Evolutionary conservation across 495 filamentous ascomycete species (phyloP), one percentile per base, ranked within the genome.

Genomic region (Neurospora terricola): DNA sequence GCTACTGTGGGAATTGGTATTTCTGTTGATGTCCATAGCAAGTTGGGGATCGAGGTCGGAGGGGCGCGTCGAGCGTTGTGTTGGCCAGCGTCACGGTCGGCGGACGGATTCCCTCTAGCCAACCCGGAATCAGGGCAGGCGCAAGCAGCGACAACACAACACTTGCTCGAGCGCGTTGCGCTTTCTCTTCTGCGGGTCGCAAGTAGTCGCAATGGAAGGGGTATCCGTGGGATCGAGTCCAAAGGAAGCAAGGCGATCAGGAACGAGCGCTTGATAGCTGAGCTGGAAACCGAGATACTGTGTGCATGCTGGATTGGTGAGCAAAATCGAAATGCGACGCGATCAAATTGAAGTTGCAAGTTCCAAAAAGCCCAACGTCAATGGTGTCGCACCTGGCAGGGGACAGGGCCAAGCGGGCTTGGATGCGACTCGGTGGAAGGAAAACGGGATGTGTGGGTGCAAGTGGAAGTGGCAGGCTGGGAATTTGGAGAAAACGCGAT

Each of bases 21-120:
- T 76, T 71, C 78, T 81, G 72, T 81, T 80, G 78, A 77, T 42
- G 72, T 81, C 79, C 79, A 81, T 81, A 75, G 70, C 42, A 75
- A 70, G 38, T 45, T 75, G 75, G 36, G 74, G 36, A 62, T 34
- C 27, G 54, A 34, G 54, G 54, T 62, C 27, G 14, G 54, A 62
- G 70, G 72, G 40, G 72, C 76, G 78, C 76, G 71, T 75, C 72
- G 75, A 70, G 79, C 75, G 77, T 75, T 59, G 62, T 42, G 54
- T 66, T 66, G 54, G 54, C 54, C 54, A 66, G 27, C 54, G 54
- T 36, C 54, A 66, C 54, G 27, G 54, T 66, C 27, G 54, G 54
- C 18, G 54, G 54, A 30, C 54, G 27, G 54, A 34, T 66, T 48
- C 30, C 54, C 27, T 66, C 54, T 66, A 18, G 27, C 27, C 54